A percentile compares a stretch with the other conserved stretches of the same genome.
Conservation (phyloP, 2,329 filamentous ascomycete species). For the Fusarium heterosporum region DNA sequence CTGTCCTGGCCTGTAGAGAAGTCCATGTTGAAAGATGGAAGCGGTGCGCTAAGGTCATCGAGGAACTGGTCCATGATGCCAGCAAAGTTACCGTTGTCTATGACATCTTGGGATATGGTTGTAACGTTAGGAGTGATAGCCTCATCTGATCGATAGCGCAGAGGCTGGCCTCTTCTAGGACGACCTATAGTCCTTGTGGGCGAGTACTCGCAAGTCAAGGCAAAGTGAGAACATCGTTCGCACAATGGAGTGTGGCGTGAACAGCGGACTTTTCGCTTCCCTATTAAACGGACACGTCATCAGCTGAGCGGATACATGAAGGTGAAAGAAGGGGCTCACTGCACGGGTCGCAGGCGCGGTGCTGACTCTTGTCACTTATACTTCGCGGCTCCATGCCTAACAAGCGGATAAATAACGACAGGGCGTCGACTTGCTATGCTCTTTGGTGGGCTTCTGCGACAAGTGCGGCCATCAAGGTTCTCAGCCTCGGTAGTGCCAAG, state of each 20-base stretch:
- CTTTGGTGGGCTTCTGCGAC: conserved; percentile 1
- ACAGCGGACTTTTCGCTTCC: conserved; percentile 33
- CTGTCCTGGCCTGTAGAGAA: neutral
- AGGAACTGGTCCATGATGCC: conserved; percentile 22
- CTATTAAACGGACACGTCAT: conserved; percentile 14
- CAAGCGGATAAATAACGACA: neutral
- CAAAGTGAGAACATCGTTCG: conserved; percentile 37
- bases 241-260: conserved; percentile 31
- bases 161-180: neutral
- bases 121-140: rapidly evolving
- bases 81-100: neutral
- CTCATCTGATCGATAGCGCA: neutral
- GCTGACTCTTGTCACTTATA: conserved; percentile 35
- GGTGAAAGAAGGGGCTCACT: neutral
- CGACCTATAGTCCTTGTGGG: conserved; percentile 27
- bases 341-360: conserved; percentile 35
- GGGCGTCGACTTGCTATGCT: conserved; percentile 3
- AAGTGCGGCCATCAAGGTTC: conserved; percentile 32
- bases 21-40: conserved; percentile 2
- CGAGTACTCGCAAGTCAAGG: conserved; percentile 28
- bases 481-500: conserved; percentile 16
- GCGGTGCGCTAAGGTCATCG: neutral
- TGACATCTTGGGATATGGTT: neutral
- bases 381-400: conserved; percentile 22
- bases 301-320: conserved; percentile 1